A percentile compares a stretch with the other conserved stretches of the same genome.
phyloP scores from a whole-genome alignment of 2,329 filamentous ascomycete genomes.

The Grosmannia penicillata region DNA sequence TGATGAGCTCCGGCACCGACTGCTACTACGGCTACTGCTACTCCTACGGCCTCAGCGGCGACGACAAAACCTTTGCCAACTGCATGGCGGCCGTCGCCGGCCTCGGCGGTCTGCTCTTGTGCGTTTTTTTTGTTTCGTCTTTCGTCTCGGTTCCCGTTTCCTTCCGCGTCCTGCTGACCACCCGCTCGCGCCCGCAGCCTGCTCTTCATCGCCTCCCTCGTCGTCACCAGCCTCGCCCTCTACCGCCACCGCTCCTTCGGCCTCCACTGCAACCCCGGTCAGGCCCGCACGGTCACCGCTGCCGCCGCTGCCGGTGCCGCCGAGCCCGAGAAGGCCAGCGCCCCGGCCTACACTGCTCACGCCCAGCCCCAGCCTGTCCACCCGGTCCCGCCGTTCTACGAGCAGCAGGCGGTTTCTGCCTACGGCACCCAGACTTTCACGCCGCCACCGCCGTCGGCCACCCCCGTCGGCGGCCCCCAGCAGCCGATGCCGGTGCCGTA shows the following conservation, averaged over 20 bases:
- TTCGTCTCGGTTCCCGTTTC: neutral
- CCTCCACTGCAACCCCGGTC: slow-evolving; percentile 21
- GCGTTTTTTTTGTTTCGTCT: slow-evolving; percentile 11
- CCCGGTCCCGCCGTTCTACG: slow-evolving; percentile 3
- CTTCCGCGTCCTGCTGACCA: neutral
- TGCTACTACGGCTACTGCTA: slow-evolving; percentile 15
- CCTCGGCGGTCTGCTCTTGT: slow-evolving; percentile 29
- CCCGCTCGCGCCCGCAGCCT: slow-evolving; percentile 20
- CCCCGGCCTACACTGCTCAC: neutral
- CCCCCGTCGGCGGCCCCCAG: neutral
- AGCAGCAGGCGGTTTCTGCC: slow-evolving; percentile 9
- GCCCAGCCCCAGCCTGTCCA: neutral
- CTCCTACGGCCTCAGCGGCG: slow-evolving; percentile 9
- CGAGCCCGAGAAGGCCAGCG: slow-evolving; percentile 13
- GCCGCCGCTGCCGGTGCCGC: slow-evolving; percentile 7
- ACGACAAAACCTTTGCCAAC: slow-evolving; percentile 8
- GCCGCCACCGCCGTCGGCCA: neutral
- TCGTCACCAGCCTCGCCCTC: slow-evolving; percentile 25
- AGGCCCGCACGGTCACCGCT: slow-evolving; percentile 5
- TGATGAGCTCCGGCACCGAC: slow-evolving; percentile 10
- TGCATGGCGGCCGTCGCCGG: slow-evolving; percentile 22
- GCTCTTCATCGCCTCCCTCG: slow-evolving; percentile 25
- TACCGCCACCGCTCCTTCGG: slow-evolving; percentile 28
- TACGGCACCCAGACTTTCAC: neutral
- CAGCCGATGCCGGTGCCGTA: too few relatives aligned